These are phyloP conservation scores for Ganoderma boninense DNA, from an alignment of 1,284 basidiomycete species.

Conservation along the genomic window DNA sequence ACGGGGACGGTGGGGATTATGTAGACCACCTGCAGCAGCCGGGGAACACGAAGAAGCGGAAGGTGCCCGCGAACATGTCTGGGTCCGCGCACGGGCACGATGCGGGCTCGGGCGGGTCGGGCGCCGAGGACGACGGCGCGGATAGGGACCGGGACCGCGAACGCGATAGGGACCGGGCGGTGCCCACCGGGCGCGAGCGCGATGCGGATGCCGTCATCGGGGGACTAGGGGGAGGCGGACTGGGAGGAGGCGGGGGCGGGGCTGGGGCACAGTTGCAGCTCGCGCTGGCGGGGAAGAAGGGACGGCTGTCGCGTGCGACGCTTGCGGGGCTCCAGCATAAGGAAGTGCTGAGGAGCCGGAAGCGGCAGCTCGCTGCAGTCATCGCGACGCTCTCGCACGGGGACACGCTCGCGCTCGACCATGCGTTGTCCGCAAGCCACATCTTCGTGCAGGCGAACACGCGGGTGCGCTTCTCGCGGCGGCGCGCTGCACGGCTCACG, in stretches of 20 bases:
- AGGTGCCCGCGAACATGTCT: constrained; percentile 68
- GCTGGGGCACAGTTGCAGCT: constrained; percentile 8
- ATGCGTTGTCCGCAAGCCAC: constrained; percentile 71
- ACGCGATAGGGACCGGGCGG: constrained; percentile 32
- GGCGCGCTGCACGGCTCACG: constrained; percentile 40
- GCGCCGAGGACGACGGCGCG: constrained; percentile 49
- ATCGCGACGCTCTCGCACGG: constrained; percentile 69
- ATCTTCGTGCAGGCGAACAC: constrained; percentile 50
- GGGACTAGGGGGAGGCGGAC: constrained; percentile 8
- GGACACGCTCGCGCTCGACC: constrained; percentile 76
- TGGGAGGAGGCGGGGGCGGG: constrained; percentile 54
- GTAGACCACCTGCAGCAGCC: constrained; percentile 73
- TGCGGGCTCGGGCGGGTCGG: constrained; percentile 43
- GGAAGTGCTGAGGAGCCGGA: constrained; percentile 71
- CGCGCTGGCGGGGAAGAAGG: constrained; percentile 41
- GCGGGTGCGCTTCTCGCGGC: constrained; percentile 42
- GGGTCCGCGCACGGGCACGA: constrained; percentile 51
- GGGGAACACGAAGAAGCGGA: constrained; percentile 87
- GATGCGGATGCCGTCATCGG: constrained; percentile 32
- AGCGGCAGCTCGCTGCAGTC: constrained; percentile 71
- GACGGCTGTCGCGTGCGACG: constrained; percentile 62
- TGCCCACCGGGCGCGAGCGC: constrained; percentile 37
- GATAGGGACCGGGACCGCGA: constrained; percentile 20
- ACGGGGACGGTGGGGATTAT: constrained; percentile 61
- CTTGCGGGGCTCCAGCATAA: constrained; percentile 77